These are phyloP conservation scores for Nothophaeocryptopus gaeumannii DNA, from an alignment of 2,329 filamentous ascomycete species.

Conservation along the genomic window DNA sequence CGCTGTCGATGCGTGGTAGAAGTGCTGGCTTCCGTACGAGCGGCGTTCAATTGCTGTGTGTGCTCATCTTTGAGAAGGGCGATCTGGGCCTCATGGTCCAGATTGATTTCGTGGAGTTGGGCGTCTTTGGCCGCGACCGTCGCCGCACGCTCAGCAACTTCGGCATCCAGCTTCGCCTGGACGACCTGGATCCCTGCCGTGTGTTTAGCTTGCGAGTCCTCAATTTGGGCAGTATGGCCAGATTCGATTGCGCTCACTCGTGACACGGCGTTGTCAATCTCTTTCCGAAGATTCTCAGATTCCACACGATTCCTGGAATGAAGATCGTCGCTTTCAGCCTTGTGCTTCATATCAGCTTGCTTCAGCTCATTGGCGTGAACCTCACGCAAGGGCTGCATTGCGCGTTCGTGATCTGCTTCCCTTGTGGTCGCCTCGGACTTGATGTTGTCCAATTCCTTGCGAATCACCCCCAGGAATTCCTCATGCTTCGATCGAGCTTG, in stretches of 20 bases:
- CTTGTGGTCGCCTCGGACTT: background rate
- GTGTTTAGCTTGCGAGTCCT: slow-evolving; percentile 9
- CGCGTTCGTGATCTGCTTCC: slow-evolving; percentile 4
- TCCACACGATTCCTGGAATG: slow-evolving; percentile 1
- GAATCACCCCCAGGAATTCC: slow-evolving; percentile 4
- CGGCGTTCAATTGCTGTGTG: slow-evolving; percentile 3
- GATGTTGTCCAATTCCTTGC: background rate
- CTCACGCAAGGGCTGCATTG: slow-evolving; percentile 1
- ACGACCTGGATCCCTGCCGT: slow-evolving; percentile 3
- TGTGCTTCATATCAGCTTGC: slow-evolving; percentile 10
- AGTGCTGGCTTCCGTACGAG: background rate
- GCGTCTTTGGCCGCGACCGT: slow-evolving; percentile 4
- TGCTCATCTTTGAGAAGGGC: slow-evolving; percentile 3
- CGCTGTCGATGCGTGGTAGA: background rate
- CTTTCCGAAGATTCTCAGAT: slow-evolving; percentile 7
- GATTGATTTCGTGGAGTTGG: slow-evolving; percentile 7
- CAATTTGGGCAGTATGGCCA: slow-evolving; percentile 11
- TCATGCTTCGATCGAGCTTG: slow-evolving; percentile 3
- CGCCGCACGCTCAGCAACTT: slow-evolving; percentile 6
- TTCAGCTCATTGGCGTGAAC: slow-evolving; percentile 11
- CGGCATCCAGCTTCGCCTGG: slow-evolving; percentile 10
- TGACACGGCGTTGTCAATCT: slow-evolving; percentile 8
- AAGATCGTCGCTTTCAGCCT: slow-evolving; percentile 12
- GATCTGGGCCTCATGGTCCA: slow-evolving; percentile 7
- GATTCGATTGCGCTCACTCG: slow-evolving; percentile 3